These are phyloP conservation scores for Paragyromitra xinjiangensis DNA, from an alignment of 495 filamentous ascomycete genomes.

Conservation along the genomic window DNA sequence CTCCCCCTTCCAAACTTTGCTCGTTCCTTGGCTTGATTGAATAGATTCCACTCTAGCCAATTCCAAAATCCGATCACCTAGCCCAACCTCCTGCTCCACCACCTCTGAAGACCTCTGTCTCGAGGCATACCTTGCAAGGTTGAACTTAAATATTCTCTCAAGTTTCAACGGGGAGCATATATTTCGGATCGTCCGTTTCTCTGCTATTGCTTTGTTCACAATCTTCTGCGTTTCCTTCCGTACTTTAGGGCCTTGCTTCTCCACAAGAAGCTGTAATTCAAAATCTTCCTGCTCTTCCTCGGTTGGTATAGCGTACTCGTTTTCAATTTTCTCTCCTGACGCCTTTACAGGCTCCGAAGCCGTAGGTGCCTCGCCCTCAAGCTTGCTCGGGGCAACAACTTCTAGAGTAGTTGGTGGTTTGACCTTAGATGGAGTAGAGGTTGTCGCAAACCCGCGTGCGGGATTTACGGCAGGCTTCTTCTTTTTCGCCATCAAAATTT, in stretches of 20 bases:
- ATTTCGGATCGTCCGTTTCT: conserved; percentile 53
- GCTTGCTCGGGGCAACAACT: conserved; percentile 37
- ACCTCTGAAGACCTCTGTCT: conserved; percentile 20
- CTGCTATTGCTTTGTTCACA: conserved; percentile 34
- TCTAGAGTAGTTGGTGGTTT: conserved; percentile 55
- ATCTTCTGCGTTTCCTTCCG: conserved; percentile 57
- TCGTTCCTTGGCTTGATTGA: conserved; percentile 55
- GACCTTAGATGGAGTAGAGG: conserved; percentile 82
- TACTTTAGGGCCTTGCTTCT: conserved; percentile 75
- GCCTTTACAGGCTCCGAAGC: neutral
- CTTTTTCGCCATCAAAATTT: conserved; percentile 64
- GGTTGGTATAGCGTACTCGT: conserved; percentile 57
- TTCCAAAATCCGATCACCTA: conserved; percentile 62
- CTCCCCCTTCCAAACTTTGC: conserved; percentile 62
- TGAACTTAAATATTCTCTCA: conserved; percentile 47
- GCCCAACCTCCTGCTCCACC: conserved; percentile 40
- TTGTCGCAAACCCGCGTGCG: conserved; percentile 89
- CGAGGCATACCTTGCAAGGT: conserved; percentile 29
- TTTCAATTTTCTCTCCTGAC: neutral
- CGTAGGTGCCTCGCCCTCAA: conserved; percentile 3
- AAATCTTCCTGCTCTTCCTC: conserved; percentile 62
- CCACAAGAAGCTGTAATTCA: conserved; percentile 77
- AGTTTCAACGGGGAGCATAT: conserved; percentile 48
- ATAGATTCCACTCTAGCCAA: conserved; percentile 60
- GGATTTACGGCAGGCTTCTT: conserved; percentile 87